A percentile compares a stretch with the other conserved stretches of the same genome.
These are phyloP conservation scores for Torulaspora indica DNA, from an alignment of 805 yeast species.

Conservation along the genomic window DNA sequence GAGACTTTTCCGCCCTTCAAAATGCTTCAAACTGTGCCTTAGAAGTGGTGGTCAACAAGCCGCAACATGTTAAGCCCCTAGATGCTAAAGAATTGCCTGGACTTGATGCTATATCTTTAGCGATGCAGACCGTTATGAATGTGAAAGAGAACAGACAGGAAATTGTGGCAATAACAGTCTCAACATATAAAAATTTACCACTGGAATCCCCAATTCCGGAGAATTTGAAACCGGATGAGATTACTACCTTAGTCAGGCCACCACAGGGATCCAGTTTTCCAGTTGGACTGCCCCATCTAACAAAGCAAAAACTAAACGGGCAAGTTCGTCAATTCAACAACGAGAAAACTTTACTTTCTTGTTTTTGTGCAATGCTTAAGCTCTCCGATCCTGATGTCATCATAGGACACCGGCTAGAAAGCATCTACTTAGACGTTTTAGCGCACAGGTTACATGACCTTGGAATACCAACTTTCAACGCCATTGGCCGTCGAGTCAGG, in stretches of 20 bases:
- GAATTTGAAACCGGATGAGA: slow-evolving; percentile 52
- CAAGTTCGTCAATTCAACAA: slow-evolving; percentile 57
- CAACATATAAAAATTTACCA: slow-evolving; percentile 62
- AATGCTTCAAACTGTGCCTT: slow-evolving; percentile 75
- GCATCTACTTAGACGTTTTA: slow-evolving; percentile 69
- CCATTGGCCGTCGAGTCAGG: slow-evolving; percentile 76
- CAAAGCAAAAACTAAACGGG: slow-evolving; percentile 46
- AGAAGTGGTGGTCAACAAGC: slow-evolving; percentile 57
- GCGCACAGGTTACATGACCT: slow-evolving; percentile 75
- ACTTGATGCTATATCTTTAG: slow-evolving; percentile 65
- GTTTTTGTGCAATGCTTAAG: slow-evolving; percentile 67
- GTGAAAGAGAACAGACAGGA: slow-evolving; percentile 75
- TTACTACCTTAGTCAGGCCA: slow-evolving; percentile 77
- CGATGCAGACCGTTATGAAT: slow-evolving; percentile 78
- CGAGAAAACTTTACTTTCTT: slow-evolving; percentile 69
- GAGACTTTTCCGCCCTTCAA: slow-evolving; percentile 52
- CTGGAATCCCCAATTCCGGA: slow-evolving; percentile 73
- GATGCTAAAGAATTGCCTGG: slow-evolving; percentile 54
- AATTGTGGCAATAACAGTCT: slow-evolving; percentile 73
- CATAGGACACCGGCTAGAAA: slow-evolving; percentile 82
- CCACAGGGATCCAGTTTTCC: slow-evolving; percentile 63
- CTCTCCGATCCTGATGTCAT: slow-evolving; percentile 88
- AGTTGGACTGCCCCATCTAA: slow-evolving; percentile 62
- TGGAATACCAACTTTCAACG: slow-evolving; percentile 69
- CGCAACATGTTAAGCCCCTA: slow-evolving; percentile 46